Base-by-base conservation (phyloP, 345 rosid species). In the Trapa incisa region DNA sequence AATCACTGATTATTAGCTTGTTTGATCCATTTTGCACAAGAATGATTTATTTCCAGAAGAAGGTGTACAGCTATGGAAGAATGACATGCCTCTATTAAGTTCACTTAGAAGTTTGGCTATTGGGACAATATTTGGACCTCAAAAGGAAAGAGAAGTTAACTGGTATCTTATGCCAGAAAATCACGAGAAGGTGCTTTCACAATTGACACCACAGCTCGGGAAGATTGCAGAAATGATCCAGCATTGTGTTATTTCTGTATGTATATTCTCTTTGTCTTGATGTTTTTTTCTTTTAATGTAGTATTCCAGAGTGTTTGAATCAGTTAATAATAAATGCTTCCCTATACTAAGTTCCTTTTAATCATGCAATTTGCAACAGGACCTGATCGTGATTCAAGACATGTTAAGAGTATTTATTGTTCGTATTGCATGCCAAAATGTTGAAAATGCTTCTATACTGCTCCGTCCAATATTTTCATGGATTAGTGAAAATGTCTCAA, bases 1-100 rank as follows among this genome's bases (percentile, higher is more conserved):
- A 54, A 12, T 37, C 12, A 53, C 60, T 56, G 75, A 84, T 80
- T 54, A 57, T 47, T 45, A 64, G 65, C 67, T 66, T 61, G 47
- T 72, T 65, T 71, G 65, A 33, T 67, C 63, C 77, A 67, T 74
- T 83, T 79, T 73, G 72, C 65, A 53, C 81, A 75, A 94, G 99
- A 94, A 83, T 82, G 91, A 94, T 80, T 71, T 94, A 66, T 83
- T 91, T 74, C 97, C 99, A 39, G 95, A 87, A 78, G 99, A 91
- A 84, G 88, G 83, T 67, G 73, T 94, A 76, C 85, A 95, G 96
- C 88, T 75, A 74, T 94, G 99, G 99, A 84, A 85, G 78, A 87
- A 87, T 75, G 88, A 92, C 71, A 85, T 91, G 91, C 97, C 99
- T 37, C 73, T 85, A 77, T 77, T 86, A 81, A 89, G 95, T 86